phyloP scores from a whole-genome alignment of 805 yeast species.

The Schwanniomyces sp. region DNA sequence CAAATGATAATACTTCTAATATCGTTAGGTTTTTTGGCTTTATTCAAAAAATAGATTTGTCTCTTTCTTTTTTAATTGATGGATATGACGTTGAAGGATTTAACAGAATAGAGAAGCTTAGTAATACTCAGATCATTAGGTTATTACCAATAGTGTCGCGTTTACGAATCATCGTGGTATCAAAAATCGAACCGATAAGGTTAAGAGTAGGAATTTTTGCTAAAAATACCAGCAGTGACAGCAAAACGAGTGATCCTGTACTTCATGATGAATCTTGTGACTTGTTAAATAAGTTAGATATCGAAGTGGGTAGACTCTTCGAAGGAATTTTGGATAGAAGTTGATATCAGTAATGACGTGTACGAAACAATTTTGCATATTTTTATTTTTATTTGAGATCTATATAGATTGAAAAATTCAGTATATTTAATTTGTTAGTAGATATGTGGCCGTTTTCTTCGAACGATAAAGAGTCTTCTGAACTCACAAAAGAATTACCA shows the following conservation, averaged over 20 bases:
- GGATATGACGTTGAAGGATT: conserved; percentile 19
- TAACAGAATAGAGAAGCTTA: conserved; percentile 13
- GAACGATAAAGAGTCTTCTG: conserved; percentile 20
- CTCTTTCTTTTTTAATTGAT: conserved; percentile 30
- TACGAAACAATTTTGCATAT: neutral
- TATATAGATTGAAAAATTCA: neutral
- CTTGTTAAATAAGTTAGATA: conserved; percentile 24
- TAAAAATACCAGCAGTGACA: neutral
- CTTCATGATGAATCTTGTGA: conserved; percentile 6
- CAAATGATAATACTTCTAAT: conserved; percentile 8
- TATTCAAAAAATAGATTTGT: conserved; percentile 30
- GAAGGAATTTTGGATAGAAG: conserved; percentile 39
- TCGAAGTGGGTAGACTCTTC: conserved; percentile 37
- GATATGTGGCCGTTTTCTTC: conserved; percentile 32
- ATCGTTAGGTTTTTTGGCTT: conserved; percentile 22
- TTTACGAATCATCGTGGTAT: conserved; percentile 28
- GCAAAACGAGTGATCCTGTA: neutral
- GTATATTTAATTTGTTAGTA: neutral
- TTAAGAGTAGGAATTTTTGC: conserved; percentile 4
- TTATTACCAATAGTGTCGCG: conserved; percentile 31
- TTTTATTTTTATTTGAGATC: neutral
- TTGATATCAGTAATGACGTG: conserved; percentile 4
- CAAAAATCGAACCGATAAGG: conserved; percentile 20
- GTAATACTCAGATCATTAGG: conserved; percentile 33
- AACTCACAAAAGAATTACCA: conserved; percentile 34